phyloP scores from a whole-genome alignment of 2,329 filamentous ascomycete species.

The Phaeomoniella chlamydospora region DNA sequence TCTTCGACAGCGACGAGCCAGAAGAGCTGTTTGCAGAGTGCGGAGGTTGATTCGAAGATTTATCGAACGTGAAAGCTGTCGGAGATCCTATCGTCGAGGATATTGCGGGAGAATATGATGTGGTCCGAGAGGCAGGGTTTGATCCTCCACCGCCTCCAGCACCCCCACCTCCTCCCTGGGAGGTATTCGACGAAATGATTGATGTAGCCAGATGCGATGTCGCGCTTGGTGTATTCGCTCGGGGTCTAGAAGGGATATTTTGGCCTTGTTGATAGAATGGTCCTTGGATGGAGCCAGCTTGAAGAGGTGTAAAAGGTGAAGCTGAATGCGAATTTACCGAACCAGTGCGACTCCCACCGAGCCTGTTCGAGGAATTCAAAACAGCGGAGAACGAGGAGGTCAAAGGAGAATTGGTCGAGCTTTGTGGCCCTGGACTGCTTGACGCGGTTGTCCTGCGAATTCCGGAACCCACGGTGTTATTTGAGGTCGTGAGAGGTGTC shows the following conservation, averaged over 20 bases:
- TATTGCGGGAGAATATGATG: constrained; percentile 45
- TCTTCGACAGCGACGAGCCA: constrained; percentile 63
- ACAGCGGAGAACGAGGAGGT: constrained; percentile 38
- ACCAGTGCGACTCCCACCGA: constrained; percentile 34
- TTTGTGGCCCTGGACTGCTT: constrained; percentile 32
- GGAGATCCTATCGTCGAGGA: constrained; percentile 38
- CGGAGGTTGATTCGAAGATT: constrained; percentile 20
- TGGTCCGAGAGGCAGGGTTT: constrained; percentile 8
- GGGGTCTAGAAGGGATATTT: constrained; percentile 41
- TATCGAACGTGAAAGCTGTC: constrained; percentile 35
- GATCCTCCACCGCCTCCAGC: constrained; percentile 32
- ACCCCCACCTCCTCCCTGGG: constrained; percentile 34
- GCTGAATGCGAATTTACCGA: constrained; percentile 37
- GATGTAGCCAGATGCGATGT: constrained; percentile 41
- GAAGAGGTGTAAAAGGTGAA: constrained; percentile 38
- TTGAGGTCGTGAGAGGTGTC: constrained; percentile 42
- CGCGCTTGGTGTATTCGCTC: constrained; percentile 40
- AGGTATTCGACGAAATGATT: constrained; percentile 34
- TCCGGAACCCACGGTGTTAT: constrained; percentile 27
- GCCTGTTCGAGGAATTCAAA: constrained; percentile 33
- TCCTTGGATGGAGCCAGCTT: constrained; percentile 38
- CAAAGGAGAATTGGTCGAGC: constrained; percentile 34
- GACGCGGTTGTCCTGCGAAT: constrained; percentile 29
- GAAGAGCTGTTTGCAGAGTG: constrained; percentile 29
- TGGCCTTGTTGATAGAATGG: constrained; percentile 27